These are phyloP conservation scores for Zoysia pacifica DNA, from an alignment of 176 grass and related monocot genomes.

Conservation along the genomic window DNA sequence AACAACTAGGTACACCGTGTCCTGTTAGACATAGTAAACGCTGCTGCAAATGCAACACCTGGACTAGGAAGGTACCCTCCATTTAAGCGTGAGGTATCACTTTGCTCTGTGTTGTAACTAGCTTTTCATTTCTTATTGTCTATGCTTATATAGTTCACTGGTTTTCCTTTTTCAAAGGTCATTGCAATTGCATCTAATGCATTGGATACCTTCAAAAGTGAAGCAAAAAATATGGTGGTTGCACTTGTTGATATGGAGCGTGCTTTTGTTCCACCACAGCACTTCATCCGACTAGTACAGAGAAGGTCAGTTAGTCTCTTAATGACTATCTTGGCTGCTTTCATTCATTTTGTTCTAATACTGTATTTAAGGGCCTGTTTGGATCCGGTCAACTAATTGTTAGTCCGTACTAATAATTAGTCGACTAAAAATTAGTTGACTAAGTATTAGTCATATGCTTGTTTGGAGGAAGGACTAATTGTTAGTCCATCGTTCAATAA, in stretches of 20 bases:
- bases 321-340: too few species aligned
- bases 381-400: too few species aligned
- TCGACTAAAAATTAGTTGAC: too few species aligned
- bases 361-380: too few species aligned
- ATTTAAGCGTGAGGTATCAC: slow-evolving; percentile 83
- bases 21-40: slow-evolving; percentile 82
- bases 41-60: slow-evolving; percentile 84
- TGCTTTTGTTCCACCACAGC: slow-evolving; percentile 85
- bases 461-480: too few species aligned
- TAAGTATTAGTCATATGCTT: too few species aligned
- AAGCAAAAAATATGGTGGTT: slow-evolving; percentile 92
- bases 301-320: slow-evolving; percentile 56
- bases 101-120: too few species aligned
- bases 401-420: too few species aligned
- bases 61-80: slow-evolving; percentile 89
- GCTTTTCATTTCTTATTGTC: too few species aligned
- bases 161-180: slow-evolving; percentile 50
- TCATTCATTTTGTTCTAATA: too few species aligned
- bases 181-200: slow-evolving; percentile 84
- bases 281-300: slow-evolving; percentile 90
- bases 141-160: not conserved
- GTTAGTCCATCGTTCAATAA: too few species aligned
- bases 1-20: slow-evolving; percentile 81
- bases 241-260: slow-evolving; percentile 98
- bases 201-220: slow-evolving; percentile 78